Percentiles rank a stretch among this genome's conserved stretches.
Conservation (phyloP, 1,284 basidiomycete genomes). For the Cutaneotrichosporon sp. region DNA sequence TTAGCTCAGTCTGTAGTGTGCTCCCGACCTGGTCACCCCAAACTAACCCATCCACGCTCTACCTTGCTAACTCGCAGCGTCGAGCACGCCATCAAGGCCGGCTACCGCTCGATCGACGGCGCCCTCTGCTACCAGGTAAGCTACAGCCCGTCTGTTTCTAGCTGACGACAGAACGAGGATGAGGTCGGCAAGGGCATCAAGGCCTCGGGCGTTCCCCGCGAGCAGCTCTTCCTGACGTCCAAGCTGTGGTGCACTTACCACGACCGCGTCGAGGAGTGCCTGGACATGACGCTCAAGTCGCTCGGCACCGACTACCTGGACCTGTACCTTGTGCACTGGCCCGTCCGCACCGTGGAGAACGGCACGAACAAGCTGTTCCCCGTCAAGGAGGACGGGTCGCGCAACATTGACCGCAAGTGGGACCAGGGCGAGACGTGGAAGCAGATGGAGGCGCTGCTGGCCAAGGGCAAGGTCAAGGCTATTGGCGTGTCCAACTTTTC, state of each 20-base stretch:
- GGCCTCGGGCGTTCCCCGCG: slow-evolving; percentile 67
- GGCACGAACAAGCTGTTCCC: slow-evolving; percentile 38
- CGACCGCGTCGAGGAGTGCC: slow-evolving; percentile 55
- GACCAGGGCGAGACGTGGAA: slow-evolving; percentile 57
- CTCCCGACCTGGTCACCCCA: no score
- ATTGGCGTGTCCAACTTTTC: slow-evolving; percentile 50
- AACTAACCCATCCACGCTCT: no score
- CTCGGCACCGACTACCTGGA: slow-evolving; percentile 75
- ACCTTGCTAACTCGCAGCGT: no score
- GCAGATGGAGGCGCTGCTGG: slow-evolving; percentile 57
- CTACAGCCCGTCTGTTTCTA: slow-evolving; percentile 33
- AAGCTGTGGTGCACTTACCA: slow-evolving; percentile 52
- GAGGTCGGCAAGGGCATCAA: slow-evolving; percentile 79
- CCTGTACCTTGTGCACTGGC: slow-evolving; percentile 61
- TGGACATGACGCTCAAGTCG: slow-evolving; percentile 67
- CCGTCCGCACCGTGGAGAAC: slow-evolving; percentile 33
- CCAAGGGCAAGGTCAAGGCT: slow-evolving; percentile 52
- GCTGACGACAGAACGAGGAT: slow-evolving; percentile 64
- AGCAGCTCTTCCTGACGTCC: slow-evolving; percentile 68
- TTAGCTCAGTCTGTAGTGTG: slow-evolving; percentile 1
- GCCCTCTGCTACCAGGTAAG: no score
- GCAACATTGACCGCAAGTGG: slow-evolving; percentile 48
- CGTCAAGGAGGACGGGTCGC: slow-evolving; percentile 37
- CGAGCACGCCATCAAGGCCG: slow-evolving; percentile 63
- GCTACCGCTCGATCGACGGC: no score